phyloP scores from a whole-genome alignment of 164 flowering plant genomes.

The Stephania japonica region DNA sequence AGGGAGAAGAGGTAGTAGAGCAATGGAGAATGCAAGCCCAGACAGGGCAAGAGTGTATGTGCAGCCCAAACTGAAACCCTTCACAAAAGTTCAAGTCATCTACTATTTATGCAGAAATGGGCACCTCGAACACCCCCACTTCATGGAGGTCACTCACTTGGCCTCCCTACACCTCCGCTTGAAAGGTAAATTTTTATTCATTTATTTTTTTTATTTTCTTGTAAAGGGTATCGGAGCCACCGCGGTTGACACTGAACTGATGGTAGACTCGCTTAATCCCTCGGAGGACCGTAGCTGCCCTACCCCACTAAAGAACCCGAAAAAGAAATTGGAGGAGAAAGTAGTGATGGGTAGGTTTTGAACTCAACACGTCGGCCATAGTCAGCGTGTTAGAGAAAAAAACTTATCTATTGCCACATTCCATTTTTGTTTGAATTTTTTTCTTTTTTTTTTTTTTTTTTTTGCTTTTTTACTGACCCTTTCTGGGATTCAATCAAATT shows the following conservation, averaged over 20 bases:
- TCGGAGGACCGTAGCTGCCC: too few species aligned
- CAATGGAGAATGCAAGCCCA: constrained; percentile 25
- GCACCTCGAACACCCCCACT: constrained; percentile 68
- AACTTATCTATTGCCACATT: too few species aligned
- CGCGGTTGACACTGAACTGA: too few species aligned
- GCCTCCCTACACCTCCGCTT: constrained; percentile 47
- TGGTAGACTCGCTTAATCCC: too few species aligned
- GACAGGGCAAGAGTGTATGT: constrained; percentile 26
- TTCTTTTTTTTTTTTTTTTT: too few species aligned
- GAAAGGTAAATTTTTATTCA: constrained; percentile 32
- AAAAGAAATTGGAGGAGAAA: too few species aligned
- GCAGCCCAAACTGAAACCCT: constrained; percentile 23
- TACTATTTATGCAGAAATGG: constrained; percentile 62
- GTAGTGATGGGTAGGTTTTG: too few species aligned
- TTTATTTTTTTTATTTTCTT: not conserved
- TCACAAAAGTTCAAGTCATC: constrained; percentile 43
- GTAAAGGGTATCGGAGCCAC: too few species aligned
- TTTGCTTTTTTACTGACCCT: not conserved
- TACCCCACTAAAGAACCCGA: too few species aligned
- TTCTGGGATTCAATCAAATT: too few species aligned
- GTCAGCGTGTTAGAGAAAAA: too few species aligned
- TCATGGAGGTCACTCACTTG: constrained; percentile 57
- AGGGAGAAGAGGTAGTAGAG: constrained; percentile 28
- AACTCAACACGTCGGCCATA: too few species aligned
- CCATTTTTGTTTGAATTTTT: not conserved